phyloP scores from a whole-genome alignment of 2,329 filamentous ascomycete species.

The Phaeosphaeriaceae sp. region DNA sequence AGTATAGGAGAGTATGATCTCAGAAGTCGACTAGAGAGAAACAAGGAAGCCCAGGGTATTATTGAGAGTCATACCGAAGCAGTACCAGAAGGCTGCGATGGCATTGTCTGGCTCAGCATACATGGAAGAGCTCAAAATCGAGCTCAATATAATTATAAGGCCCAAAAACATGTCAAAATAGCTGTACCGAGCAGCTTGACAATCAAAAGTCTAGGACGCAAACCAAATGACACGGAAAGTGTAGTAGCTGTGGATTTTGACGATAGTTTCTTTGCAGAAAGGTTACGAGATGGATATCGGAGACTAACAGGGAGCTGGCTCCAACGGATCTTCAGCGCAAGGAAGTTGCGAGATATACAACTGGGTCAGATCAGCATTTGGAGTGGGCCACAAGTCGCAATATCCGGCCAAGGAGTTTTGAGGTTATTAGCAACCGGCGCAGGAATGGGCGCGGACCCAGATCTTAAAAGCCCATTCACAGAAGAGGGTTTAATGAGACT shows the following conservation, averaged over 20 bases:
- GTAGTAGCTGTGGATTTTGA: constrained; percentile 30
- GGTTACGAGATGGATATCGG: constrained; percentile 20
- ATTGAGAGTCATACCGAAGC: constrained; percentile 6
- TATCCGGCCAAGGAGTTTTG: not conserved
- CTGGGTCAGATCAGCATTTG: constrained; percentile 22
- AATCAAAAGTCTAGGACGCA: constrained; percentile 2
- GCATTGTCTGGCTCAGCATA: constrained; percentile 25
- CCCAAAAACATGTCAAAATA: constrained; percentile 11
- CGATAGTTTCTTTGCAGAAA: constrained; percentile 31
- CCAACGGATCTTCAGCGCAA: constrained; percentile 25
- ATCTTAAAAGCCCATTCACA: constrained; percentile 37
- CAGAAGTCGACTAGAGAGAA: constrained; percentile 25
- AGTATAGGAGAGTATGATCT: constrained; percentile 20
- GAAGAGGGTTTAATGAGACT: constrained; percentile 48
- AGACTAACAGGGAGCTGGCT: constrained; percentile 31
- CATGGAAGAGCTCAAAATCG: not conserved
- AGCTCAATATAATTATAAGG: not conserved
- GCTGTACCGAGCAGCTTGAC: constrained; percentile 22
- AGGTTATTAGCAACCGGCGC: constrained; percentile 20
- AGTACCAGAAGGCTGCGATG: constrained; percentile 10
- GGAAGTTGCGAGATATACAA: constrained; percentile 25
- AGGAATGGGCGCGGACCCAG: constrained; percentile 10
- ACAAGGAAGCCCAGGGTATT: constrained; percentile 27
- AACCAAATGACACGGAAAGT: not conserved
- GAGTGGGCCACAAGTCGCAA: constrained; percentile 19